Base-by-base conservation (phyloP, 2,329 filamentous ascomycete genomes). In the Hypoxylon sp. region DNA sequence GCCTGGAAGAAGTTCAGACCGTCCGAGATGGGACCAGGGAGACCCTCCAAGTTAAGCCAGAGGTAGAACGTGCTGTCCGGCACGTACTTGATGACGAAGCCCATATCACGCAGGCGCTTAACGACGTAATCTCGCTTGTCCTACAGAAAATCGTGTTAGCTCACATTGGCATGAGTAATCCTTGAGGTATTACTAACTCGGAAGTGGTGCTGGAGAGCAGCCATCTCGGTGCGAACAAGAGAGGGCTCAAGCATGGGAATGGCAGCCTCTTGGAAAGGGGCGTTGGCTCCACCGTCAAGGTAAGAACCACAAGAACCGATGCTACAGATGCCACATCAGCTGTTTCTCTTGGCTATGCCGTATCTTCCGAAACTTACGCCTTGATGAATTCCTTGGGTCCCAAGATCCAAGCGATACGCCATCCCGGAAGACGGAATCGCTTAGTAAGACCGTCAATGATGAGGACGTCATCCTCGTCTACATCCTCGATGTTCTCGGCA, bases 1-100 rank as follows among this genome's bases (percentile, higher is more conserved):
- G 94, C 94, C 79, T 96, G 90, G 89, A 98, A 98, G 87, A 98
- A 98, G 84, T 97, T 97, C 77, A 98, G 85, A 7, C 95, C 95
- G 79, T 98, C 95, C 66, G 92, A 91, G 79, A 98, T 97, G 69
- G 90, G 88, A n/a, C 87, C 87, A 0, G 95, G 93, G 2, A 96
- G 85, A 53, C 87, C 86, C 80, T 85, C 90, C 74, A 88, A 90
- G 82, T 86, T 88, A 68, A 89, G 81, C 87, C 87, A 97, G 74
- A 98, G 89, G 84, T 98, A 98, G 81, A 98, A 98, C 0, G 95
- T 98, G 69, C 91, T 93, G 81, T 98, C 92, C 0, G 95, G 95
- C 66, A 94, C 89, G 77, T 92, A 91, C 79, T 91, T 90, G 79
- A 97, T 91, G 74, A 88, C 85, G 85, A 98, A 98, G 33, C 95